phyloP scores from a whole-genome alignment of 192 early-diverging fungal species.

The Entomortierella parvispora region DNA sequence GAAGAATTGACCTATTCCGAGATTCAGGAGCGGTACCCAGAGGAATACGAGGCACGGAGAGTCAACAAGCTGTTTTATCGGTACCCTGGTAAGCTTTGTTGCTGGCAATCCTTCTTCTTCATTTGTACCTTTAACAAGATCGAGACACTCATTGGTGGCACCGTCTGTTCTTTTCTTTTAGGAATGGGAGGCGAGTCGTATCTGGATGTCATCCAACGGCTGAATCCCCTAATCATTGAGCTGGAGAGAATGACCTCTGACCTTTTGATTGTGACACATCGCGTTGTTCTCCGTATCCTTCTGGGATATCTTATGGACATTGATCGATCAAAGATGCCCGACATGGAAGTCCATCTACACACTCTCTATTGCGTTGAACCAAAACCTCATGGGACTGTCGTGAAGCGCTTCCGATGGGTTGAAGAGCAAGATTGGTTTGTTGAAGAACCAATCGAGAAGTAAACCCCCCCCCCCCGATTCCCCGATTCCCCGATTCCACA shows the following conservation, averaged over 20 bases:
- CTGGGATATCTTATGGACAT: constrained; percentile 91
- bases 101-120: neutral
- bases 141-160: neutral
- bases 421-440: constrained; percentile 51
- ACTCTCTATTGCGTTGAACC: constrained; percentile 84
- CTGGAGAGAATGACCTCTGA: constrained; percentile 92
- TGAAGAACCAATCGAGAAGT: constrained; percentile 15
- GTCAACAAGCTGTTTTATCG: constrained; percentile 92
- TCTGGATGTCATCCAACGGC: constrained; percentile 91
- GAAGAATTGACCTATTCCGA: constrained; percentile 84
- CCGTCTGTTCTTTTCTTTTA: neutral
- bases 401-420: constrained; percentile 27
- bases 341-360: constrained; percentile 83
- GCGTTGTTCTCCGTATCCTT: constrained; percentile 90
- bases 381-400: constrained; percentile 82
- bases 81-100: constrained; percentile 74
- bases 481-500: too few species aligned
- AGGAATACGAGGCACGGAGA: constrained; percentile 82
- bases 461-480: too few species aligned
- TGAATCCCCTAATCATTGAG: constrained; percentile 95
- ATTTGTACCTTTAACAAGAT: neutral
- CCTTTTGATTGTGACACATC: constrained; percentile 91
- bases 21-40: constrained; percentile 81
- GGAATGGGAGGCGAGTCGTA: constrained; percentile 95
- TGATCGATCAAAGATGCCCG: constrained; percentile 82